Base-by-base conservation (phyloP, 2,329 filamentous ascomycete genomes). In the Beauveria varroae region DNA sequence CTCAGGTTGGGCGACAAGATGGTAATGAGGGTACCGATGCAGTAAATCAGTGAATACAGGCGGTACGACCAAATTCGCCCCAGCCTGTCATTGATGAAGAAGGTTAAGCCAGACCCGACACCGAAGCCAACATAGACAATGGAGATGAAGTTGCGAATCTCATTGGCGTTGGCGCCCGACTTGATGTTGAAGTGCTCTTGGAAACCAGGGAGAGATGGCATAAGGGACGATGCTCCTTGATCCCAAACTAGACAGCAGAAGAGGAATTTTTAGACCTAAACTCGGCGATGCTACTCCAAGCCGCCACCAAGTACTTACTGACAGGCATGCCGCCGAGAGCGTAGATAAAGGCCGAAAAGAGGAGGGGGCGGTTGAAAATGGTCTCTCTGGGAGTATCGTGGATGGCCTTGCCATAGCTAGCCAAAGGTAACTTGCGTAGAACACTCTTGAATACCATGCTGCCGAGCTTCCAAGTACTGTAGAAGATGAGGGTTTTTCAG, bases 111-210 rank as follows among this genome's bases (percentile, higher is more conserved):
- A 2, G 73, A 49, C 30, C 63, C 60, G n/a, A 64, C 40, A 57
- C 53, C 59, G 20, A 47, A 57, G 7, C 64, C 64, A 12, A 76
- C 64, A 59, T 75, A 66, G 18, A 69, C 68, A 34, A 76, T 63
- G 5, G 74, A 76, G 46, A 77, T 68, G 62, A 74, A 75, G 57
- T 74, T 73, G n/a, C 59, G 63, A 28, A 73, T 72, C 16, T 44
- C n/a, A 10, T 14, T 16, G 18, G 64, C 56, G 3, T 68, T 60
- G 4, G 59, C 52, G 2, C 70, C 65, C 57, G 54, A 57, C 4
- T 68, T 67, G 49, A 70, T 62, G 9, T 65, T 65, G 49, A 76
- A 76, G 16, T 70, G 65, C 16, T 72, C 34, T 61, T 73, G 68
- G 62, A 76, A 76, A n/a, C 73, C 67, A 3, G 70, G 68, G 2